Percentiles rank a stretch among this genome's conserved stretches.
Conservation (phyloP, 2,329 filamentous ascomycete species). For the Botryotinia calthae region DNA sequence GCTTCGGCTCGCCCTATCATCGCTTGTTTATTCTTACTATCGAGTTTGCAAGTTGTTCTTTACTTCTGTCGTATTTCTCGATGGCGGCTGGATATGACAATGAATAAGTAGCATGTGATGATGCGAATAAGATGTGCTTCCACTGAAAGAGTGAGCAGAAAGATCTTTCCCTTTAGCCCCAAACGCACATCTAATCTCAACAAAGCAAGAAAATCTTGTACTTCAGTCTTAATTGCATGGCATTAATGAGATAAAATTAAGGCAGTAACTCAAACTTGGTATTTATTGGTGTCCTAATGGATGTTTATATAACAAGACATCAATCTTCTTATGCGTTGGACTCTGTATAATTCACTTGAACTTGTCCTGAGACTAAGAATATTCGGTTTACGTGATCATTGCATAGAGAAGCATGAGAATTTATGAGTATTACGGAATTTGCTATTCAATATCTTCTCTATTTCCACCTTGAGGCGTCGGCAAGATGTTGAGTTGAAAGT, state of each 20-base stretch:
- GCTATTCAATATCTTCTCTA: not conserved
- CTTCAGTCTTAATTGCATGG: no score
- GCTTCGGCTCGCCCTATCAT: not conserved
- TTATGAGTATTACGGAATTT: not conserved
- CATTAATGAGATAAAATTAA: no score
- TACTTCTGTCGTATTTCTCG: not conserved
- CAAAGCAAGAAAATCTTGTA: not conserved
- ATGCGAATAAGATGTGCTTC: not conserved
- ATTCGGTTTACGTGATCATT: no score
- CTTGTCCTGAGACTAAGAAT: not conserved
- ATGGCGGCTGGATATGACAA: not conserved
- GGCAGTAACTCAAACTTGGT: not conserved
- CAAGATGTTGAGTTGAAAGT: not conserved
- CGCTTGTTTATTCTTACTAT: not conserved
- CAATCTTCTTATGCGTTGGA: not conserved
- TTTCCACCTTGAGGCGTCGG: not conserved
- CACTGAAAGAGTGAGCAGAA: not conserved
- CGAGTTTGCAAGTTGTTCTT: not conserved
- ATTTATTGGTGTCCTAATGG: not conserved
- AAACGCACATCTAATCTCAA: not conserved
- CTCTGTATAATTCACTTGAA: not conserved
- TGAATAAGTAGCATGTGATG: not conserved
- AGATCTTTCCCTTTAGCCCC: not conserved
- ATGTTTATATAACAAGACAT: not conserved
- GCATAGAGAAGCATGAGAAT: not conserved